Base-by-base conservation (phyloP, 352 stramenopile genomes). In the Phytophthora chlamydospora region DNA sequence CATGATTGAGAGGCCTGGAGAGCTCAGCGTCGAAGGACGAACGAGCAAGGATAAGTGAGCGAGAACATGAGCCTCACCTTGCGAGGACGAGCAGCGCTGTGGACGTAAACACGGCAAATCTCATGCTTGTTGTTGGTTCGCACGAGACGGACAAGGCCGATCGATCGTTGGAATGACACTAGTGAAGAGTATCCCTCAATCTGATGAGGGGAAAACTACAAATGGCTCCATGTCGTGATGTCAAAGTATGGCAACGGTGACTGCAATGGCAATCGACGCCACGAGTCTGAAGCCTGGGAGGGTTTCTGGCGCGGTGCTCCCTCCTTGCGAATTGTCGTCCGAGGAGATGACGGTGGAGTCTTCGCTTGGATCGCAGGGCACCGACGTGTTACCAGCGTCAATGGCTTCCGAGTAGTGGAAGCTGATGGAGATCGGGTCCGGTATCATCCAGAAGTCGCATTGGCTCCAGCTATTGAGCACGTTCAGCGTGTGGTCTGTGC, bases 31-130 rank as follows among this genome's bases (percentile, higher is more conserved):
- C 17, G 10, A 0, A 29, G 29, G 54, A 62, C 16, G 29, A 50
- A 50, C 12, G 38, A 35, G 24, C 7, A 57, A 39, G 49, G 44
- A 49, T 36, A 19, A 48, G 7, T 16, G 3, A 14, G 17, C 13
- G 51, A 40, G 50, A 34, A 50, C 31, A 42, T 21, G 45, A 45
- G 55, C 44, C 44, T 36, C 55, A 44, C 36, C 1, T 16, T 49
- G 14, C 44, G 14, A 52, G 14, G 6, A n/a, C 29, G 21, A 24
- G 21, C 21, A n/a, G 21, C 21, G 21, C 3, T 3, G 21, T 42
- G 55, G 42, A 48, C 56, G 36, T 58, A 63, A 63, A 63, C 54
- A 55, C 29, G 19, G 44, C 56, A 63, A 63, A 58, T 63, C 56
- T 40, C 35, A 41, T 31, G 49, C 24, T 33, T 21, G 19, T 33